Conservation (phyloP, 2,329 filamentous ascomycete genomes). For the Metarhizium brunneum region DNA sequence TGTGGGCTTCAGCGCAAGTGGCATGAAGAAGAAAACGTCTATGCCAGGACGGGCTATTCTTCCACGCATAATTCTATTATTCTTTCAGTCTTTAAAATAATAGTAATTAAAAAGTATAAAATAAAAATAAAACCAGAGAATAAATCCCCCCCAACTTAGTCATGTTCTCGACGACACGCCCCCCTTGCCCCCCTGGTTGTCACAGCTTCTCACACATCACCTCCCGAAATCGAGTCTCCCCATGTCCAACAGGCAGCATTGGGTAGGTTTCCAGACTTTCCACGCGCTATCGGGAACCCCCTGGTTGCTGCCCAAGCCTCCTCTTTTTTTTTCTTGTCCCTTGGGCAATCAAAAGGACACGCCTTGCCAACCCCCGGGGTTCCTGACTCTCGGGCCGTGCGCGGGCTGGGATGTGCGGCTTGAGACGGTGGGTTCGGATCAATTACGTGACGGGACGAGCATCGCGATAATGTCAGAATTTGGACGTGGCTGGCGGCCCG, state of each 20-base stretch:
- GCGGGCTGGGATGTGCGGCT: neutral
- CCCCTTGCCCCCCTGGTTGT: neutral
- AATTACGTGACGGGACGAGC: neutral
- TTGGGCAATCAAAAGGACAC: too few species aligned
- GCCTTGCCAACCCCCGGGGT: neutral
- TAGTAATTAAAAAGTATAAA: too few species aligned
- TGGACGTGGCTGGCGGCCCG: too few species aligned
- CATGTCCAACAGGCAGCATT: neutral
- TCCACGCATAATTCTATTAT: too few species aligned
- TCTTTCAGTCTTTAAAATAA: too few species aligned
- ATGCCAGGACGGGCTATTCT: too few species aligned
- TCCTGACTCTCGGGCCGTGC: neutral
- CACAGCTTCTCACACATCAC: neutral
- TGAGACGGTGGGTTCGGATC: neutral
- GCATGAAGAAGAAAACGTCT: too few species aligned
- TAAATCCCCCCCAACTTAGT: too few species aligned
- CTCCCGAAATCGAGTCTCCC: neutral
- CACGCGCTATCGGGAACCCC: neutral
- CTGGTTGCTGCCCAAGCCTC: neutral
- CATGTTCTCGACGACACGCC: neutral
- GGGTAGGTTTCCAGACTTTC: conserved; percentile 1
- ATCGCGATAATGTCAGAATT: neutral
- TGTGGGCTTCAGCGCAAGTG: too few species aligned
- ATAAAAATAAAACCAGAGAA: too few species aligned
- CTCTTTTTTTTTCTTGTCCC: too few species aligned